Base-by-base conservation (phyloP, 2,329 filamentous ascomycete genomes). In the Thyridium curvatum region DNA sequence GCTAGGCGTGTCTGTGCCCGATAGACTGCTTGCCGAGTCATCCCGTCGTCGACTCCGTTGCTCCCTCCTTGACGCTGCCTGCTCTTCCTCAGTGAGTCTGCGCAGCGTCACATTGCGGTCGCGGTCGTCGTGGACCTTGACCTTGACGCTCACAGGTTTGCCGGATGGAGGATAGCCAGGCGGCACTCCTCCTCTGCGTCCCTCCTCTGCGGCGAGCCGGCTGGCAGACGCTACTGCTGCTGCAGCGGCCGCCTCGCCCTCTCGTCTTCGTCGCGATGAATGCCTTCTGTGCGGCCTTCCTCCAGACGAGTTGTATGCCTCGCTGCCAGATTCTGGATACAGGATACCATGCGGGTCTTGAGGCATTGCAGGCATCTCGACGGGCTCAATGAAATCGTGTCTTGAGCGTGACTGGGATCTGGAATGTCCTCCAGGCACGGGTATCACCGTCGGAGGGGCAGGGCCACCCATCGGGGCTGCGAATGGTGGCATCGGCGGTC, bases 101-200 rank as follows among this genome's bases (percentile, higher is more conserved):
- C 78, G 70, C 32, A 83, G 60, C 12, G 78, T 83, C 41, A 83
- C 70, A 45, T 79, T 79, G 44, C 72, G 65, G 42, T 78, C 72
- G 26, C 68, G 69, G 48, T 82, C 77, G 46, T 79, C 73, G 46
- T 79, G 72, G 34, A 81, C 65, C 50, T 73, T 75, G 40, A 82
- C 60, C 52, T 76, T 79, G 41, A 82, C 71, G 50, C 73, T 76
- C 26, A 77, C 66, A 3, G 72, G 65, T 26, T 68, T 64, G 48
- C 68, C 70, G 5, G 57, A 55, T 6, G 60, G 64, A 18, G 64
- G 62, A 37, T 60, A 61, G 39, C 64, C 65, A 4, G 40, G 34
- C 17, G 59, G 38, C 59, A n/a, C n/a, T n/a, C 26, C 65, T 58
- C 26, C 65, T 56, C 18, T 44, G 18, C 54, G 51, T 21, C 60